These are phyloP conservation scores for Eutypella sp. DNA, from an alignment of 2,329 filamentous ascomycete species.

Conservation along the genomic window DNA sequence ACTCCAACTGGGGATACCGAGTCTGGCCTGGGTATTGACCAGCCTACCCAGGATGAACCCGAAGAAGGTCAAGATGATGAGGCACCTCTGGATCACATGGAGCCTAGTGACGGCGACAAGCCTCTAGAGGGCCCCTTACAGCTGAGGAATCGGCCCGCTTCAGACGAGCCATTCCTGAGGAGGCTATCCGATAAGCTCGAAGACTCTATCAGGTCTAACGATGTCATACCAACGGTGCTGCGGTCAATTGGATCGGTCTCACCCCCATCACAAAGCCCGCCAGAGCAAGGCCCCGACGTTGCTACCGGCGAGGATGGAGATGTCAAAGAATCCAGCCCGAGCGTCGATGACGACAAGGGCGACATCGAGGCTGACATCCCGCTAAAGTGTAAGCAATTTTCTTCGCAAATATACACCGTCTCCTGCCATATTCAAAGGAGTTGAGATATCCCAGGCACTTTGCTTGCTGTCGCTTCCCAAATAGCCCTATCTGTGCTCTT, in stretches of 20 bases:
- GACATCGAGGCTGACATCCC: not conserved
- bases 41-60: conserved; percentile 12
- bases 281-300: conserved; percentile 3
- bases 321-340: not conserved
- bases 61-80: conserved; percentile 5
- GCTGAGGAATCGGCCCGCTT: conserved; percentile 50
- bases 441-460: too few relatives aligned
- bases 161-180: conserved; percentile 51
- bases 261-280: not conserved
- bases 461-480: too few relatives aligned
- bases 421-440: too few relatives aligned
- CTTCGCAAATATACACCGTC: too few relatives aligned
- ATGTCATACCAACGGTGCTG: conserved; percentile 41
- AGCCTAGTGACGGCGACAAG: conserved; percentile 38
- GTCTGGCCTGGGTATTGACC: conserved; percentile 5
- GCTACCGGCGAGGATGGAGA: conserved; percentile 2
- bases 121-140: conserved; percentile 48
- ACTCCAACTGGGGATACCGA: conserved; percentile 29
- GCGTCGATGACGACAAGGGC: not conserved
- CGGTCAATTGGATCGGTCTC: conserved; percentile 16
- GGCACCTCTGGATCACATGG: conserved; percentile 21
- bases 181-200: conserved; percentile 47
- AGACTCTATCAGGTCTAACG: conserved; percentile 41
- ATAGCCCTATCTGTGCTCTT: not conserved
- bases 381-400: not conserved